phyloP scores from a whole-genome alignment of 495 filamentous ascomycete genomes.

The Bryoglossum gracile region DNA sequence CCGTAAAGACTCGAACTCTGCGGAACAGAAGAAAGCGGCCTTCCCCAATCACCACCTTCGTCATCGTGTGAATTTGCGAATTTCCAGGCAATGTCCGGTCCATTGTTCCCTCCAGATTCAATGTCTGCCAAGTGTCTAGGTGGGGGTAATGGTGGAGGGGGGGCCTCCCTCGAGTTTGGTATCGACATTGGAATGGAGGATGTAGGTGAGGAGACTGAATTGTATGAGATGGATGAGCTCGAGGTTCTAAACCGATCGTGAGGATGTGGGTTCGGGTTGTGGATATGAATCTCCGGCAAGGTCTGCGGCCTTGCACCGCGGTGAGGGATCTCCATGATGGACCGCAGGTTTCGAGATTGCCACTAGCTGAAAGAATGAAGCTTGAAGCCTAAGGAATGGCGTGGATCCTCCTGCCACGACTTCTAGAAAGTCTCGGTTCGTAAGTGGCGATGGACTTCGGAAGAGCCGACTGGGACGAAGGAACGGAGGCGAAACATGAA shows the following conservation, averaged over 20 bases:
- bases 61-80: slow-evolving; percentile 26
- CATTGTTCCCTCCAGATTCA: slow-evolving; percentile 14
- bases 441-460: slow-evolving; percentile 22
- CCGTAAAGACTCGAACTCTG: slow-evolving; percentile 27
- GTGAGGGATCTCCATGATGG: slow-evolving; percentile 52
- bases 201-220: slow-evolving; percentile 35
- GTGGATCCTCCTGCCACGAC: background rate
- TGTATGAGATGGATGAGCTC: slow-evolving; percentile 37
- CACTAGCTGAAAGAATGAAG: slow-evolving; percentile 30
- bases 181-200: slow-evolving; percentile 43
- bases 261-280: slow-evolving; percentile 45
- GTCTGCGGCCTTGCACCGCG: slow-evolving; percentile 33
- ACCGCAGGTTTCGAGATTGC: slow-evolving; percentile 18
- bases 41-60: slow-evolving; percentile 14
- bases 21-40: slow-evolving; percentile 22
- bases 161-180: slow-evolving; percentile 33
- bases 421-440: slow-evolving; percentile 7
- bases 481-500: slow-evolving; percentile 22
- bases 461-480: slow-evolving; percentile 12
- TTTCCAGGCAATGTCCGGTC: slow-evolving; percentile 27
- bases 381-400: slow-evolving; percentile 3
- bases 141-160: slow-evolving; percentile 46
- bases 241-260: slow-evolving; percentile 42
- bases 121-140: slow-evolving; percentile 38
- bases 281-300: slow-evolving; percentile 45